phyloP scores from a whole-genome alignment of 108 stramenopile genomes.

The Discostella stelligeroides region DNA sequence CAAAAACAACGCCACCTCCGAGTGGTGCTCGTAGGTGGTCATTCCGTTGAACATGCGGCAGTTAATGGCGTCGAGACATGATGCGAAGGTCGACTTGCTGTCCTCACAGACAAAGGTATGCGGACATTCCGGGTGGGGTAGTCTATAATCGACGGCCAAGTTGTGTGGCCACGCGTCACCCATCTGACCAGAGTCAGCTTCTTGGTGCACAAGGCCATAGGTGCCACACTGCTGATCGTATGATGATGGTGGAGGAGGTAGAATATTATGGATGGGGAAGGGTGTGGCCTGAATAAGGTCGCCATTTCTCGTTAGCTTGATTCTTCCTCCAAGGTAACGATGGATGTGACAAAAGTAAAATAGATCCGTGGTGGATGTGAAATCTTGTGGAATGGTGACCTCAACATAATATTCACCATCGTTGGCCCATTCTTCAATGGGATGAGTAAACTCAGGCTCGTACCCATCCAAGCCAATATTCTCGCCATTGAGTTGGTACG shows the following conservation, averaged over 20 bases:
- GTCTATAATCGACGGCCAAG: conserved; percentile 34
- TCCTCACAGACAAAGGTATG: conserved; percentile 59
- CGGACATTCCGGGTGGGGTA: conserved; percentile 65
- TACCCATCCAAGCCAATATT: conserved; percentile 79
- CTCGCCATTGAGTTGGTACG: conserved; percentile 70
- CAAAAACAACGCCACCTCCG: no score
- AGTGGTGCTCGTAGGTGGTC: no score
- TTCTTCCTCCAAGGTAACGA: conserved; percentile 64
- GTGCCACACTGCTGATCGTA: conserved; percentile 83
- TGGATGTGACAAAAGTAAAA: conserved; percentile 93
- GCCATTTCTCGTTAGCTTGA: conserved; percentile 68
- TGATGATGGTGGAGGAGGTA: conserved; percentile 12
- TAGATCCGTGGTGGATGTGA: conserved; percentile 59
- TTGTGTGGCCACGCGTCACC: conserved; percentile 5
- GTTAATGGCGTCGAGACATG: conserved; percentile 71
- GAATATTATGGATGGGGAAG: conserved; percentile 10
- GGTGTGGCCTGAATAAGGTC: conserved; percentile 13
- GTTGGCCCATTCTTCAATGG: conserved; percentile 66
- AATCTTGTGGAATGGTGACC: conserved; percentile 55
- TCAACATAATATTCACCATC: conserved; percentile 56
- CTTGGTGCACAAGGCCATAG: conserved; percentile 36
- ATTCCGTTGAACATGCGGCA: no score
- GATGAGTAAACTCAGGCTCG: conserved; percentile 79
- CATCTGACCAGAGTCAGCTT: not conserved
- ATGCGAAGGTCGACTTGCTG: conserved; percentile 31